These are phyloP conservation scores for Xerocomellus chrysenteron DNA, from an alignment of 768 basidiomycete genomes.

Conservation along the genomic window DNA sequence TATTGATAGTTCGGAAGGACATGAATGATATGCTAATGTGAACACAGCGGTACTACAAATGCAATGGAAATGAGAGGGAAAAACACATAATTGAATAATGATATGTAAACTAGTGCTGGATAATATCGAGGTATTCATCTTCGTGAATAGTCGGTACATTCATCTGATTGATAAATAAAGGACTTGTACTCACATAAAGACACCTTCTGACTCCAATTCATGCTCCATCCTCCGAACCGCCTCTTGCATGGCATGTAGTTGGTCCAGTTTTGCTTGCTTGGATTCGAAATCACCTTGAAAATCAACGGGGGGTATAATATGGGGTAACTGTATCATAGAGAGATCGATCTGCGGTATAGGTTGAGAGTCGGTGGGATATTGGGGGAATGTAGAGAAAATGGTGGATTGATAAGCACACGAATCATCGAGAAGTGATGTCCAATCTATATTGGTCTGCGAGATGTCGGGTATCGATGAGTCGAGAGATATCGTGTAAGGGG, in stretches of 20 bases:
- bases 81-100: conserved; percentile 22
- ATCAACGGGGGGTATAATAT: not conserved
- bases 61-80: not conserved
- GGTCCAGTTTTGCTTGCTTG: conserved; percentile 20
- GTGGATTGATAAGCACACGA: not conserved
- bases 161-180: too few relatives aligned
- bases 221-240: conserved; percentile 33
- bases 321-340: conserved; percentile 25
- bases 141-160: not conserved
- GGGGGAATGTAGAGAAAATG: not conserved
- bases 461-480: conserved; percentile 1
- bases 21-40: not conserved
- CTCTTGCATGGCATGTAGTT: conserved; percentile 32
- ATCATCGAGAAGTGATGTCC: conserved; percentile 14
- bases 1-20: not conserved
- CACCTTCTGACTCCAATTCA: conserved; percentile 29
- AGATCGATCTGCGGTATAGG: conserved; percentile 26
- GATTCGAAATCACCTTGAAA: conserved; percentile 1
- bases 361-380: not conserved
- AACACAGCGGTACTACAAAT: not conserved
- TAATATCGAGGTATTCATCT: conserved; percentile 4
- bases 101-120: not conserved
- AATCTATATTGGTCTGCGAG: conserved; percentile 5
- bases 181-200: conserved; percentile 8
- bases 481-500: not conserved